These are phyloP conservation scores for Zygotorulaspora sp. DNA, from an alignment of 805 yeast species.

Conservation along the genomic window DNA sequence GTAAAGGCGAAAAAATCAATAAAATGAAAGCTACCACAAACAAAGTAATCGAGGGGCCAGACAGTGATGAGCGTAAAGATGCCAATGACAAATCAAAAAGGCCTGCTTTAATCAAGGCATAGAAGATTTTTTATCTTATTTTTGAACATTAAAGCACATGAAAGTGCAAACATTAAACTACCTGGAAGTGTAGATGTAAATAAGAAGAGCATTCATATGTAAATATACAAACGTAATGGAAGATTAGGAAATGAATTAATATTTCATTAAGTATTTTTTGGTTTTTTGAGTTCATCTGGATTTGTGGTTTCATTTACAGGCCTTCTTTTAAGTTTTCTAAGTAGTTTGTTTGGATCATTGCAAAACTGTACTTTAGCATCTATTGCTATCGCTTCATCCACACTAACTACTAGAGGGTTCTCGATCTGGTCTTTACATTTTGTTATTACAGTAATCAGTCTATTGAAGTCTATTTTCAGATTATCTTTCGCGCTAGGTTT, in stretches of 20 bases:
- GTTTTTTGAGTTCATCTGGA: constrained; percentile 1
- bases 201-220: constrained; percentile 11
- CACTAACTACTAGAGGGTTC: constrained; percentile 42
- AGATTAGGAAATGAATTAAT: background rate
- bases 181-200: constrained; percentile 12
- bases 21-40: constrained; percentile 69
- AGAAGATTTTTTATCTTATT: background rate
- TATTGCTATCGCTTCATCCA: constrained; percentile 58
- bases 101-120: constrained; percentile 33
- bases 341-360: constrained; percentile 50
- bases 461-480: constrained; percentile 36
- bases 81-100: constrained; percentile 32
- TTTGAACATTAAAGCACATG: background rate
- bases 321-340: constrained; percentile 50
- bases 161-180: constrained; percentile 8
- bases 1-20: constrained; percentile 69
- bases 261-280: background rate
- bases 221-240: constrained; percentile 8
- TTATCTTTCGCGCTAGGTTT: constrained; percentile 8
- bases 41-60: constrained; percentile 61
- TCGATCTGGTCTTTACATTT: constrained; percentile 48
- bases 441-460: constrained; percentile 42
- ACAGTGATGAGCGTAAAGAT: constrained; percentile 42
- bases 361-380: constrained; percentile 62
- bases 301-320: constrained; percentile 1